Conservation (phyloP, 257 asterid species). For the Thymus mandschuricus region DNA sequence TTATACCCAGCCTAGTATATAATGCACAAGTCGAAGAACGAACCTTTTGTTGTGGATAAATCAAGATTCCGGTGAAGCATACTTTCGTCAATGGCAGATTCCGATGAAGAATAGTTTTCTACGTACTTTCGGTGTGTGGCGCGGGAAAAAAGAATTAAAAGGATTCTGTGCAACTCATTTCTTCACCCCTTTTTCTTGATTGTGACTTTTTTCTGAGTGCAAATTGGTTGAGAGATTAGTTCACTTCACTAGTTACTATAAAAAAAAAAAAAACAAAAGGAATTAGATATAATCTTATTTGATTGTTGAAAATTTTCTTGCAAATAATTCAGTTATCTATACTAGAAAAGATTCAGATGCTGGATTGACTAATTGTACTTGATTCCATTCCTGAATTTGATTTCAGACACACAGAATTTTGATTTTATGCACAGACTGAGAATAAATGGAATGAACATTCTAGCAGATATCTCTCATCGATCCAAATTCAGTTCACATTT, state of each 20-base stretch:
- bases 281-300: background rate
- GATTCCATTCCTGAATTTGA: background rate
- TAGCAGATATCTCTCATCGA: background rate
- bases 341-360: conserved; percentile 1
- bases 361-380: background rate
- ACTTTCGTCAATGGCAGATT: background rate
- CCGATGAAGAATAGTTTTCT: conserved; percentile 8
- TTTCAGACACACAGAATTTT: background rate
- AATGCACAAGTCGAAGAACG: conserved; percentile 1
- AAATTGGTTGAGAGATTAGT: background rate
- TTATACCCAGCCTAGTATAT: background rate
- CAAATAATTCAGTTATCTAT: background rate
- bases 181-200: conserved; percentile 1
- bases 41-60: background rate
- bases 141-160: background rate
- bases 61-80: background rate
- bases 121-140: conserved; percentile 17
- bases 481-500: conserved; percentile 1
- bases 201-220: background rate
- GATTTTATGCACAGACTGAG: background rate
- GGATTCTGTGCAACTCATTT: background rate
- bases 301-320: background rate
- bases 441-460: background rate
- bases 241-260: background rate
- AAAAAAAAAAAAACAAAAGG: background rate